phyloP scores from a whole-genome alignment of 1,284 basidiomycete species.

The Boletus sp. region DNA sequence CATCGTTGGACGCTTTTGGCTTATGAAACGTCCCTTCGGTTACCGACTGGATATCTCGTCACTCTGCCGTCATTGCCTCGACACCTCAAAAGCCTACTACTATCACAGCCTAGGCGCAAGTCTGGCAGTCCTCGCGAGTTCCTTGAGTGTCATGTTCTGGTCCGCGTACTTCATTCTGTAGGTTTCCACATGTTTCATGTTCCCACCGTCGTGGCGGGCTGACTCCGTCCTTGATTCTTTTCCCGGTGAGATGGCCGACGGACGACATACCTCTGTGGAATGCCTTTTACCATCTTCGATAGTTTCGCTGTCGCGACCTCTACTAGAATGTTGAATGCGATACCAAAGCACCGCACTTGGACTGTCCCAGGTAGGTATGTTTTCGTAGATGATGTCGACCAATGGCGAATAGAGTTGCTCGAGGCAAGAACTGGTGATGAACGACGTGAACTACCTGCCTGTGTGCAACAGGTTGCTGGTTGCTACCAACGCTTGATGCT shows the following conservation, averaged over 20 bases:
- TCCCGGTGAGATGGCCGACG: conserved; percentile 39
- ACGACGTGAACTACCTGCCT: no score
- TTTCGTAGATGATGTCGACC: no score
- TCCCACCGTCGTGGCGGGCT: conserved; percentile 15
- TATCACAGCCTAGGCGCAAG: conserved; percentile 30
- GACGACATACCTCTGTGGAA: conserved; percentile 40
- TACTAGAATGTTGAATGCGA: conserved; percentile 6
- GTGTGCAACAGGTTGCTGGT: not conserved
- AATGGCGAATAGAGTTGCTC: no score
- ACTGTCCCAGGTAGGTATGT: no score
- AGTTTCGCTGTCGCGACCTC: conserved; percentile 42
- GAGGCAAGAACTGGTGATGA: no score
- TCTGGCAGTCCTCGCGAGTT: conserved; percentile 20
- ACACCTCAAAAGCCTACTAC: no score
- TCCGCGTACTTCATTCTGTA: conserved; percentile 28
- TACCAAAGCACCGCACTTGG: not conserved
- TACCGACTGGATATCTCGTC: no score
- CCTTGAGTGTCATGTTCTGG: conserved; percentile 28
- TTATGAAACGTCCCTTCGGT: no score
- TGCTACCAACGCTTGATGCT: not conserved
- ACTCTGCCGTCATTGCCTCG: no score
- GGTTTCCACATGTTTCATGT: conserved; percentile 3
- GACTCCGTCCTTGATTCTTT: conserved; percentile 8
- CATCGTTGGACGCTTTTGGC: no score
- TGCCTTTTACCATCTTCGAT: conserved; percentile 44